Percentiles rank a stretch among this genome's conserved stretches.
Evolutionary conservation across 2,329 filamentous ascomycete species (phyloP).

Genomic region (Trichoderma hamatum): DNA sequence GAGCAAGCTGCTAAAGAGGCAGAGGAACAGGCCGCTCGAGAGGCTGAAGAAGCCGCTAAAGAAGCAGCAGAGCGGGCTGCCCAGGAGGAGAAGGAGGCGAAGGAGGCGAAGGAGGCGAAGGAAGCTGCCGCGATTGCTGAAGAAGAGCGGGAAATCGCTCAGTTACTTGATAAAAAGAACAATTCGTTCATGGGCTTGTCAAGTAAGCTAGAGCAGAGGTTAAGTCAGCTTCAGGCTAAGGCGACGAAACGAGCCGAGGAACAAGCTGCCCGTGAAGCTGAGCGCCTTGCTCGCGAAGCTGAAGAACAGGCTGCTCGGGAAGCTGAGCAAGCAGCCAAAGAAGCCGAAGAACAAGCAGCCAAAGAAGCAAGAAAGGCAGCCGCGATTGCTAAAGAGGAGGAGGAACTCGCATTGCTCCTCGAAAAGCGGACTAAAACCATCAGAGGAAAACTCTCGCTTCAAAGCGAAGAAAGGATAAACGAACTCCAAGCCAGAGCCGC

Average conservation of each 20-base stretch:
- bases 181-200: conserved; percentile 37
- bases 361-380: conserved; percentile 29
- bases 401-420: conserved; percentile 35
- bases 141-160: conserved; percentile 46
- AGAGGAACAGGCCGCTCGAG: conserved; percentile 28
- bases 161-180: conserved; percentile 52
- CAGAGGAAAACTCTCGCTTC: neutral
- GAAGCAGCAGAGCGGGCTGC: conserved; percentile 12
- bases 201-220: neutral
- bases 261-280: conserved; percentile 32
- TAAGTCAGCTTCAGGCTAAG: conserved; percentile 3
- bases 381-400: conserved; percentile 28
- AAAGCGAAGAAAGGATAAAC: conserved; percentile 37
- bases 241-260: conserved; percentile 24
- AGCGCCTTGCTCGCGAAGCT: conserved; percentile 30
- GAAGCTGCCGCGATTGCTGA: conserved; percentile 31
- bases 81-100: conserved; percentile 26
- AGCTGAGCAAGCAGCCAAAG: conserved; percentile 24
- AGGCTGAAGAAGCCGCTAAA: conserved; percentile 31
- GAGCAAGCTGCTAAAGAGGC: conserved; percentile 27
- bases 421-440: conserved; percentile 48
- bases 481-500: conserved; percentile 27
- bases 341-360: conserved; percentile 32
- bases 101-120: conserved; percentile 1
- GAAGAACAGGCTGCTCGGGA: conserved; percentile 30